phyloP scores from a whole-genome alignment of 257 asterid species.

The Solanum ossicruentum region DNA sequence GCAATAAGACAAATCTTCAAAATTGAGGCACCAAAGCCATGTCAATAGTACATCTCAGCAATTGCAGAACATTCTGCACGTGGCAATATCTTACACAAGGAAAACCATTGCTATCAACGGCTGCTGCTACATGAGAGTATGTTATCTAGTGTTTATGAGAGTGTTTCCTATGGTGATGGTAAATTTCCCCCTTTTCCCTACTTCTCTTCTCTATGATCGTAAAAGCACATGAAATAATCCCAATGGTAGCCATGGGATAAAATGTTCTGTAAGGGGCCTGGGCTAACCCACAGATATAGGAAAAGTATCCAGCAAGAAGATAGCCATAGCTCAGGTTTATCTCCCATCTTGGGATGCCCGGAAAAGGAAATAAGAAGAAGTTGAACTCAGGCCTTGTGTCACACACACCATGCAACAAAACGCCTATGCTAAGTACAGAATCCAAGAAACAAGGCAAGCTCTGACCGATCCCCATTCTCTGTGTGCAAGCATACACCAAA shows the following conservation, averaged over 20 bases:
- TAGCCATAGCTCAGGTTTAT: constrained; percentile 66
- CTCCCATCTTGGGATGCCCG: constrained; percentile 49
- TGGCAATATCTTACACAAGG: background rate
- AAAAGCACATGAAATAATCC: constrained; percentile 53
- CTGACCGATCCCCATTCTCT: constrained; percentile 58
- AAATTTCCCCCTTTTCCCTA: constrained; percentile 46
- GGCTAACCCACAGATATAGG: constrained; percentile 63
- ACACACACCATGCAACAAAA: constrained; percentile 68
- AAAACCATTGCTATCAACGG: background rate
- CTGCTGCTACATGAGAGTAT: background rate
- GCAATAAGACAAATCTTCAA: background rate
- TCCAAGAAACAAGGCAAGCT: constrained; percentile 74
- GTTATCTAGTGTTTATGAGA: constrained; percentile 58
- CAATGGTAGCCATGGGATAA: constrained; percentile 69
- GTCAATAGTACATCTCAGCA: background rate
- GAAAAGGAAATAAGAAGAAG: constrained; percentile 51
- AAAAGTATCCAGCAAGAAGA: constrained; percentile 59
- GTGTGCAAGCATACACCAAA: constrained; percentile 20
- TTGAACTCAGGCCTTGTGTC: constrained; percentile 74
- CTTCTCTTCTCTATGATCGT: constrained; percentile 53
- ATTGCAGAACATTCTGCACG: background rate
- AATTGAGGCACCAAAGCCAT: constrained; percentile 12
- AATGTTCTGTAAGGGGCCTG: constrained; percentile 60
- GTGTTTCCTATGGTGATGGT: constrained; percentile 55
- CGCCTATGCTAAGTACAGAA: constrained; percentile 60